Conservation (phyloP, 495 filamentous ascomycete genomes). For the Rusavskia elegans region DNA sequence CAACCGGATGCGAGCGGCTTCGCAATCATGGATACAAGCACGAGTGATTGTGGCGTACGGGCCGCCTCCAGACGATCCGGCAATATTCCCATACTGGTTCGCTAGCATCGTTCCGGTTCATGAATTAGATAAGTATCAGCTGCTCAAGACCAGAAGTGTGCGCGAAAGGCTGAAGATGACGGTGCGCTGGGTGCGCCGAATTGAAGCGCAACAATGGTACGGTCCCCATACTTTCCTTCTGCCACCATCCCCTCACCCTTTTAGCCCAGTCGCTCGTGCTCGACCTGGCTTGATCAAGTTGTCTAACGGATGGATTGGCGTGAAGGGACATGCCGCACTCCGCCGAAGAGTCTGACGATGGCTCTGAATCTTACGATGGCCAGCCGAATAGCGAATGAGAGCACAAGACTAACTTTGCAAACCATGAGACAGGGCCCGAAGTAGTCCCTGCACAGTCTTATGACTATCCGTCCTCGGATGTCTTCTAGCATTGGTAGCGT, state of each 20-base stretch:
- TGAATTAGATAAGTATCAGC: conserved; percentile 62
- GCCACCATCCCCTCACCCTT: not conserved
- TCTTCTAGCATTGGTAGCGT: not conserved
- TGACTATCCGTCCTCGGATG: conserved; percentile 11
- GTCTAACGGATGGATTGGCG: conserved; percentile 2
- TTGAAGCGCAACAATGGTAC: conserved; percentile 59
- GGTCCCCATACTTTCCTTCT: conserved; percentile 12
- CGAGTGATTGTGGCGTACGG: conserved; percentile 62
- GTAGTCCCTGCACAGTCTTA: conserved; percentile 16
- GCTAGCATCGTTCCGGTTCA: conserved; percentile 62
- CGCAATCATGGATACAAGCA: conserved; percentile 56
- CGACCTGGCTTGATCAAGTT: conserved; percentile 6
- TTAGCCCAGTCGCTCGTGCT: conserved; percentile 7
- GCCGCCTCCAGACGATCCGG: conserved; percentile 55
- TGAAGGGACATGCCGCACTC: conserved; percentile 4
- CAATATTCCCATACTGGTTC: conserved; percentile 80
- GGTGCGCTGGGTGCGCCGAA: conserved; percentile 54
- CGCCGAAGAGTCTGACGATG: conserved; percentile 5
- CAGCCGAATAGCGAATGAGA: not conserved
- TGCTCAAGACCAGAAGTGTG: conserved; percentile 57
- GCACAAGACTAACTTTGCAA: conserved; percentile 4
- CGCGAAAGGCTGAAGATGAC: conserved; percentile 68
- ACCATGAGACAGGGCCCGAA: conserved; percentile 13
- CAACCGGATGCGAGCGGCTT: conserved; percentile 42
- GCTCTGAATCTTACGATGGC: not conserved